A percentile compares a stretch with the other conserved stretches of the same genome.
Conservation (phyloP, 768 basidiomycete genomes). For the Boletus rex-veris region DNA sequence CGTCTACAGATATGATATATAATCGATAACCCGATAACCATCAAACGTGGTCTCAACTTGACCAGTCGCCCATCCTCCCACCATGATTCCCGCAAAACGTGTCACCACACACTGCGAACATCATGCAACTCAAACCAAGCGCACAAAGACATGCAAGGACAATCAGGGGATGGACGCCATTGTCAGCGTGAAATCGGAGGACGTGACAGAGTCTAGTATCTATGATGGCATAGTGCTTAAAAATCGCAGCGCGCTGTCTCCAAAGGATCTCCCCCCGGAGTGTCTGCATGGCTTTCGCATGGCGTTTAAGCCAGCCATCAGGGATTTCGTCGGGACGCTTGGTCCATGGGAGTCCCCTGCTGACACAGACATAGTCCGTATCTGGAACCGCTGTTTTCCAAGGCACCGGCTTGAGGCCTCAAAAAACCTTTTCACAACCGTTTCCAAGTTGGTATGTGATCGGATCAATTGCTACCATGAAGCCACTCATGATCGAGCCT, state of each 20-base stretch:
- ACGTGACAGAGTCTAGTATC: neutral
- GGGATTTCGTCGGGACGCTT: neutral
- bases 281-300: neutral
- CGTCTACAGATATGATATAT: neutral
- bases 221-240: neutral
- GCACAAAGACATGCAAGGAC: neutral
- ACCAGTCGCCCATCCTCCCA: too few relatives aligned
- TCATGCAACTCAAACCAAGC: neutral
- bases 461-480: neutral
- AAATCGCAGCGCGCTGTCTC: neutral
- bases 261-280: neutral
- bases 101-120: too few relatives aligned
- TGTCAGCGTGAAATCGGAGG: neutral
- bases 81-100: too few relatives aligned
- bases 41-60: too few relatives aligned
- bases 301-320: neutral
- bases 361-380: neutral
- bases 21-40: neutral
- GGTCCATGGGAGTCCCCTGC: neutral
- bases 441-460: slow-evolving; percentile 1
- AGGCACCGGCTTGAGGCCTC: neutral
- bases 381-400: neutral
- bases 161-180: neutral
- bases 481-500: too few relatives aligned
- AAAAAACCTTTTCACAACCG: neutral